Conservation (phyloP, 306 rosid genomes). For the Acacia melanoxylon region DNA sequence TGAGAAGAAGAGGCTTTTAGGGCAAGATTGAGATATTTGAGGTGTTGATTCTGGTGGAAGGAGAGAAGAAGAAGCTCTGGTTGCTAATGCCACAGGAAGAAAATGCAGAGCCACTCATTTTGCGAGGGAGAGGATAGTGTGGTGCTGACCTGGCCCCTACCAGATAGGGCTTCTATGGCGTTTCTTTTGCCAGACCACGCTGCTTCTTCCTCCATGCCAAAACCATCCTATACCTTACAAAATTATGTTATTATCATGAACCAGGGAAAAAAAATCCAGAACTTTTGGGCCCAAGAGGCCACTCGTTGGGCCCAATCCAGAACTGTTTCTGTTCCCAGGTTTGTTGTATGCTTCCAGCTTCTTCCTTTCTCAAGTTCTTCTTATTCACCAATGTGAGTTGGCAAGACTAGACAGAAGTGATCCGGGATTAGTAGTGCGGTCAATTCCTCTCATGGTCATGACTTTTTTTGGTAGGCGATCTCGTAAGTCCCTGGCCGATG, state of each 20-base stretch:
- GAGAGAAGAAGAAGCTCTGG: slow-evolving; percentile 18
- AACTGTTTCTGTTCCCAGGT: too few relatives aligned
- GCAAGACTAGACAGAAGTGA: too few relatives aligned
- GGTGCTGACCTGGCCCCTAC: slow-evolving; percentile 56
- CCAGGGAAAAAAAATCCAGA: too few relatives aligned
- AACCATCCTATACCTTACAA: not conserved
- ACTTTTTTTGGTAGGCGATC: too few relatives aligned
- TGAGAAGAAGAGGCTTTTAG: not conserved
- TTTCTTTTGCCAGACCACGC: slow-evolving; percentile 41
- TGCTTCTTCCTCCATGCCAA: not conserved
- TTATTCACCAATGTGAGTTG: too few relatives aligned
- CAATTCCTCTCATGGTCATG: too few relatives aligned
- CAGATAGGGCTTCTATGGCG: slow-evolving; percentile 68
- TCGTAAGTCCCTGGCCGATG: too few relatives aligned
- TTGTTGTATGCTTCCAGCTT: too few relatives aligned
- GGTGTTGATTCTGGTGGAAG: slow-evolving; percentile 1
- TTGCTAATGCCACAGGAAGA: not conserved
- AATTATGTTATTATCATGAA: not conserved
- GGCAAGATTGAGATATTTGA: slow-evolving; percentile 19
- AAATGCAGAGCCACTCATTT: slow-evolving; percentile 58
- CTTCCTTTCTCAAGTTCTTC: too few relatives aligned
- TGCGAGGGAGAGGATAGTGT: slow-evolving; percentile 53
- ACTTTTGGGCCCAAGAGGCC: too few relatives aligned
- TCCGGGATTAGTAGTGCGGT: too few relatives aligned
- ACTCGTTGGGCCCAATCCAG: too few relatives aligned